phyloP scores from a whole-genome alignment of 176 grass and related monocot genomes.

The Elymus sibiricus region DNA sequence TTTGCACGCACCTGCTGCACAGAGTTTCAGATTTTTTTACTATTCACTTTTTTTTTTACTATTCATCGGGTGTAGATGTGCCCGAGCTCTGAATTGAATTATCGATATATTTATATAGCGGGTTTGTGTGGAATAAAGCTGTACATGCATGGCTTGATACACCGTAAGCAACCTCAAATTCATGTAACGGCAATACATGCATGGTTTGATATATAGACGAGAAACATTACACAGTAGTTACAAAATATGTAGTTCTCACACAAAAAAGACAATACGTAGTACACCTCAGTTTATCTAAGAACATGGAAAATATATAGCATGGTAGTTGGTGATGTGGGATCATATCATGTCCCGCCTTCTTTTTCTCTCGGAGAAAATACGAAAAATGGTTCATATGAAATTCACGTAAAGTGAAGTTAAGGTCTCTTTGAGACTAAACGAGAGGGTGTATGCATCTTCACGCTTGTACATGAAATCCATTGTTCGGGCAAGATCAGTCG shows the following conservation, averaged over 20 bases:
- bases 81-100: too few species aligned
- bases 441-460: constrained; percentile 16
- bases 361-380: background rate
- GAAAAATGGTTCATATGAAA: background rate
- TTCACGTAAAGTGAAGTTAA: background rate
- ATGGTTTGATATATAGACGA: too few species aligned
- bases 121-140: too few species aligned
- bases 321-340: background rate
- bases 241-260: background rate
- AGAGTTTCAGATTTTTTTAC: too few species aligned
- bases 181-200: too few species aligned
- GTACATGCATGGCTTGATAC: background rate
- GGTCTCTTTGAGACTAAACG: background rate
- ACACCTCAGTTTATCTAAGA: background rate
- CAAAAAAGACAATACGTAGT: background rate
- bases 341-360: background rate
- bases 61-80: too few species aligned
- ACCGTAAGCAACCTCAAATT: too few species aligned
- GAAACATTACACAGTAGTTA: too few species aligned
- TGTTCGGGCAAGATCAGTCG: background rate
- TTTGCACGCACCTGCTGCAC: too few species aligned
- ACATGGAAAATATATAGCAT: background rate
- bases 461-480: constrained; percentile 12
- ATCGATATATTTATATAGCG: too few species aligned
- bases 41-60: too few species aligned